Evolutionary conservation across 192 early-diverging fungal genomes (phyloP).

Genomic region (Physocladia obscura): DNA sequence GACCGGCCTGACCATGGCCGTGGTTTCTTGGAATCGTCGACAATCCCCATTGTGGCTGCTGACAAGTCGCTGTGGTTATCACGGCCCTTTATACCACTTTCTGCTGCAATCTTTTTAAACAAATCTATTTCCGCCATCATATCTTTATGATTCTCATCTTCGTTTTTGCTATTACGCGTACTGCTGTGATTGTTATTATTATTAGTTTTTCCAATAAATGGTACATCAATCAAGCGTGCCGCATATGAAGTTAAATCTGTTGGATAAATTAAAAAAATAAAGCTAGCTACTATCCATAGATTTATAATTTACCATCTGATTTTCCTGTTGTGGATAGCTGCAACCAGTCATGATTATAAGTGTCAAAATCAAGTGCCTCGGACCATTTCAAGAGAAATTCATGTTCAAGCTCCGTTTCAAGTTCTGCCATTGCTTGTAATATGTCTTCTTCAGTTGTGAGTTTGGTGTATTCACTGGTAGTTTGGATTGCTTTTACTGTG

Average conservation of each 20-base stretch:
- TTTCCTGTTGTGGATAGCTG: conserved; percentile 43
- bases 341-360: conserved; percentile 49
- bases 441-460: conserved; percentile 20
- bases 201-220: background rate
- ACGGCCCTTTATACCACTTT: background rate
- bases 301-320: conserved; percentile 38
- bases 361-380: conserved; percentile 50
- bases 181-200: background rate
- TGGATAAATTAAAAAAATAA: background rate
- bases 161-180: background rate
- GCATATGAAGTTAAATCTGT: background rate
- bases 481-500: background rate
- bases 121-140: conserved; percentile 38
- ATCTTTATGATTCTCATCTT: no score
- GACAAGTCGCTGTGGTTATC: background rate
- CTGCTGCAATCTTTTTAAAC: conserved; percentile 28
- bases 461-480: background rate
- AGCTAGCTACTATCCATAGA: background rate
- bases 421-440: conserved; percentile 28
- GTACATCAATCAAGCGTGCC: background rate
- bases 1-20: conserved; percentile 21
- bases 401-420: conserved; percentile 44
- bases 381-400: conserved; percentile 51
- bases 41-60: background rate
- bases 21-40: background rate